Evolutionary conservation across 306 rosid genomes (phyloP).

Genomic region (Casuarina glauca): DNA sequence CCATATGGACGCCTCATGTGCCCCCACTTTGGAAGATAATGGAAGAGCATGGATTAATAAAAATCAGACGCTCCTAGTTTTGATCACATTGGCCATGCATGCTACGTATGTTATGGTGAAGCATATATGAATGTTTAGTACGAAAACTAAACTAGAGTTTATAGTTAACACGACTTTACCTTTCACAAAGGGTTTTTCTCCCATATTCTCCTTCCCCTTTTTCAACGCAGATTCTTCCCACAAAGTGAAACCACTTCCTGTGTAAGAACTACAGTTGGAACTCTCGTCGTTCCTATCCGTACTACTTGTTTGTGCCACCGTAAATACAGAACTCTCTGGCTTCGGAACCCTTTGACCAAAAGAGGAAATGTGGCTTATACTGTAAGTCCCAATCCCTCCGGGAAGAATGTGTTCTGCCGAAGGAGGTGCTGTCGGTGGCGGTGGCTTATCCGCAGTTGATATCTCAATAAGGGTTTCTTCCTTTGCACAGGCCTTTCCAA

Average conservation of each 20-base stretch:
- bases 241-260: conserved; percentile 84
- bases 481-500: conserved; percentile 53
- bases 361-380: conserved; percentile 76
- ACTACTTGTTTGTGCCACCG: conserved; percentile 58
- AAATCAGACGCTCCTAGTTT: no score
- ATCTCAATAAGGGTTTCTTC: conserved; percentile 61
- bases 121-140: neutral
- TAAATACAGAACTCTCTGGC: conserved; percentile 59
- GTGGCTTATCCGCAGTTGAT: conserved; percentile 47
- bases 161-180: conserved; percentile 44
- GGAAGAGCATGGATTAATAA: no score
- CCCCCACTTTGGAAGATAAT: no score
- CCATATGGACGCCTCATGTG: no score
- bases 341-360: conserved; percentile 70
- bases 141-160: no score
- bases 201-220: conserved; percentile 89
- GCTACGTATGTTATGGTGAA: neutral
- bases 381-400: conserved; percentile 97
- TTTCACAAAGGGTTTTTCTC: conserved; percentile 43
- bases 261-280: conserved; percentile 80
- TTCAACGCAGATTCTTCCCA: conserved; percentile 84
- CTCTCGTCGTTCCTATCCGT: conserved; percentile 68
- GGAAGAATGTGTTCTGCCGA: conserved; percentile 81
- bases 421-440: conserved; percentile 40
- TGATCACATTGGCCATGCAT: neutral